A percentile compares a stretch with the other conserved stretches of the same genome.
These are phyloP conservation scores for Aspergillus intermedius DNA, from an alignment of 2,329 filamentous ascomycete genomes.

Conservation along the genomic window DNA sequence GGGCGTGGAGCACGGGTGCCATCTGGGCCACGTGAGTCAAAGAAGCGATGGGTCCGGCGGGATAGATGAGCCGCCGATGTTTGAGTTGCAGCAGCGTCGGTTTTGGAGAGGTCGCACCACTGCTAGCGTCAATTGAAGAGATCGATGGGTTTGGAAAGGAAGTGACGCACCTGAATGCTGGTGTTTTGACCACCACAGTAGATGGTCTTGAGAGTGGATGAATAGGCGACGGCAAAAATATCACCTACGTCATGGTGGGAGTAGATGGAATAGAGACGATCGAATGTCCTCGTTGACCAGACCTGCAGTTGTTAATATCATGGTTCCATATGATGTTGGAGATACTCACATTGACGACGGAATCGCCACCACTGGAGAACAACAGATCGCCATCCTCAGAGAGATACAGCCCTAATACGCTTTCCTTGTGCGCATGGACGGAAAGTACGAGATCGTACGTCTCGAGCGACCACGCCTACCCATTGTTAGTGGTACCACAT, in stretches of 20 bases:
- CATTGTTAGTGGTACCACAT: conserved; percentile 7
- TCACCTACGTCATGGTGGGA: conserved; percentile 92
- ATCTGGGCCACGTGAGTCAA: conserved; percentile 81
- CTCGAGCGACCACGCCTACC: conserved; percentile 70
- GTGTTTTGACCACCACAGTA: conserved; percentile 94
- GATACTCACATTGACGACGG: conserved; percentile 69
- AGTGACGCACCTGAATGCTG: conserved; percentile 60
- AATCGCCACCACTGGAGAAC: conserved; percentile 89
- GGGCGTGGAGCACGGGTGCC: conserved; percentile 71
- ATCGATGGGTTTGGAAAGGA: neutral
- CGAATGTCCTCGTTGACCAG: conserved; percentile 74
- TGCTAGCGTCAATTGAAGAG: conserved; percentile 23
- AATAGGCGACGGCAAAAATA: conserved; percentile 92
- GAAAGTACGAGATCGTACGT: conserved; percentile 75
- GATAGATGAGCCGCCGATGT: conserved; percentile 66
- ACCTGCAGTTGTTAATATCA: conserved; percentile 39
- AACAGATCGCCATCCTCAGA: conserved; percentile 68
- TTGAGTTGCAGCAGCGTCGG: conserved; percentile 57
- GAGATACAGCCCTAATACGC: conserved; percentile 77
- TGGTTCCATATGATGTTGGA: no score
- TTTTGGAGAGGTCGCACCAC: conserved; percentile 69
- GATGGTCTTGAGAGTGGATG: conserved; percentile 67
- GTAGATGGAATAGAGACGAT: conserved; percentile 79
- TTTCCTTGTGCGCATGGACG: conserved; percentile 84
- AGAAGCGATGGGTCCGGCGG: conserved; percentile 77